Evolutionary conservation across 805 yeast genomes (phyloP).

Genomic region (Ogataea henricii): DNA sequence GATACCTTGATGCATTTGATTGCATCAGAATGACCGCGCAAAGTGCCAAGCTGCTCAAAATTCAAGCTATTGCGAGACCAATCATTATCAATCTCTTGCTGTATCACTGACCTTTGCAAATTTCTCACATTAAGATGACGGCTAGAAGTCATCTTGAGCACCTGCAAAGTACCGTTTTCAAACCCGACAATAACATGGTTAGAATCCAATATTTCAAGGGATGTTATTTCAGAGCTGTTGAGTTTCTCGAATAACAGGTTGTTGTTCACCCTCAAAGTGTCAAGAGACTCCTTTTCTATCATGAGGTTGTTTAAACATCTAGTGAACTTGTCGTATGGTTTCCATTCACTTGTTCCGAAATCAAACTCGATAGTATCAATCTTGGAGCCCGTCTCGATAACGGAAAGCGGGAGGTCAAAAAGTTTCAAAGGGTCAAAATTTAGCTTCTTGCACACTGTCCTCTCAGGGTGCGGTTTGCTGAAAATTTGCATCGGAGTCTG

Average conservation of each 20-base stretch:
- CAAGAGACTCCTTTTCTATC: slow-evolving; percentile 14
- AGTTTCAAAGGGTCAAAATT: slow-evolving; percentile 36
- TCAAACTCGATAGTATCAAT: slow-evolving; percentile 48
- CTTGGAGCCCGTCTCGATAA: slow-evolving; percentile 45
- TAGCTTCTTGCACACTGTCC: slow-evolving; percentile 42
- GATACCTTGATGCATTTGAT: slow-evolving; percentile 52
- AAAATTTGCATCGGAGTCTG: slow-evolving; percentile 84
- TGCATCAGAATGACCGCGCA: slow-evolving; percentile 59
- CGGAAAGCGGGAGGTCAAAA: slow-evolving; percentile 38
- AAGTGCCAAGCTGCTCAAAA: slow-evolving; percentile 27
- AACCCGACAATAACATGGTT: slow-evolving; percentile 51
- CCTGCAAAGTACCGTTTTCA: slow-evolving; percentile 59
- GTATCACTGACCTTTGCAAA: slow-evolving; percentile 26
- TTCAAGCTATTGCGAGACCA: neutral
- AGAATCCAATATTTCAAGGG: slow-evolving; percentile 44
- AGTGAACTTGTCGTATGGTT: slow-evolving; percentile 38
- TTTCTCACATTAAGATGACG: slow-evolving; percentile 46
- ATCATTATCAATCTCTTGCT: slow-evolving; percentile 6
- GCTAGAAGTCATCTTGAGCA: slow-evolving; percentile 27
- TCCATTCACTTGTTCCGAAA: slow-evolving; percentile 48
- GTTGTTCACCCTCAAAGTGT: slow-evolving; percentile 39
- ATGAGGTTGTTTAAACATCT: slow-evolving; percentile 8
- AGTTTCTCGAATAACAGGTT: slow-evolving; percentile 43
- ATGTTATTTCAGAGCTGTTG: slow-evolving; percentile 41
- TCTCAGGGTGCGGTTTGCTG: slow-evolving; percentile 61